phyloP scores from a whole-genome alignment of 331 rosid species.

The Telfairia occidentalis region DNA sequence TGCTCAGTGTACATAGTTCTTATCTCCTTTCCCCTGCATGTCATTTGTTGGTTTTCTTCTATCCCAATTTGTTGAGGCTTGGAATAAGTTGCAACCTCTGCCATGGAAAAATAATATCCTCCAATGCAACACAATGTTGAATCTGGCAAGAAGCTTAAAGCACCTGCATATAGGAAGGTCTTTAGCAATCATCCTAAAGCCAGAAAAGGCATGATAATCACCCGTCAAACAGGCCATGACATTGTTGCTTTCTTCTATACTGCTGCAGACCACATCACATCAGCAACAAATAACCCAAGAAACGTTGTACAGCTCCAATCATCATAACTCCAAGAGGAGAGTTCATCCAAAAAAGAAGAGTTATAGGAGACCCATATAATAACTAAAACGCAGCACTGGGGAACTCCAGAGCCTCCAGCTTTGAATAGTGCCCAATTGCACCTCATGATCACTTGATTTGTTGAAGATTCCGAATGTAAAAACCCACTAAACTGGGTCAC shows the following conservation, averaged over 20 bases:
- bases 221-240: conserved; percentile 64
- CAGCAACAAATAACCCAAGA: conserved; percentile 63
- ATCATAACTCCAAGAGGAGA: conserved; percentile 46
- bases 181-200: conserved; percentile 31
- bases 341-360: conserved; percentile 56
- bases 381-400: conserved; percentile 37
- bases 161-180: conserved; percentile 52
- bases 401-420: conserved; percentile 51
- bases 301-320: conserved; percentile 81
- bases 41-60: conserved; percentile 25
- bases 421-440: conserved; percentile 29
- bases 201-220: conserved; percentile 36
- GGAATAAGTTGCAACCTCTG: conserved; percentile 39
- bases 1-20: conserved; percentile 9
- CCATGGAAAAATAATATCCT: conserved; percentile 28
- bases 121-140: conserved; percentile 17
- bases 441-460: conserved; percentile 56
- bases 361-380: conserved; percentile 44
- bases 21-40: conserved; percentile 17
- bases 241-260: conserved; percentile 65
- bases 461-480: conserved; percentile 55
- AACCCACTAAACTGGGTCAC: conserved; percentile 53
- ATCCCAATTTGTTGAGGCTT: conserved; percentile 31
- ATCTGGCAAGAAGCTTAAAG: conserved; percentile 29
- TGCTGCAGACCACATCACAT: conserved; percentile 59